Evolutionary conservation across 2,329 filamentous ascomycete species (phyloP).

Genomic region (Cladosporium oxysporum): DNA sequence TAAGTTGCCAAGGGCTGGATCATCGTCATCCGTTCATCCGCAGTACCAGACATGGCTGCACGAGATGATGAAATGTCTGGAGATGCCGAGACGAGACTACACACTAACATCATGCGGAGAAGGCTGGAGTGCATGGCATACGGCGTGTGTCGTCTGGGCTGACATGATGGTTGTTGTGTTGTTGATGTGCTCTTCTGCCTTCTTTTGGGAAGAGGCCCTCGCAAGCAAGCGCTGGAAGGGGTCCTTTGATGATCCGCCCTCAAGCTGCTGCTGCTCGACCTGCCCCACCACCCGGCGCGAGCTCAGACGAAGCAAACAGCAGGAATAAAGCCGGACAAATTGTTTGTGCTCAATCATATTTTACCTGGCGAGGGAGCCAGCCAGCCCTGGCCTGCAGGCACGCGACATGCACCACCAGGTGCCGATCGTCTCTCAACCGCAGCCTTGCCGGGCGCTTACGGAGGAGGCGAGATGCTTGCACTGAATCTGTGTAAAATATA

Average conservation of each 20-base stretch:
- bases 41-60: background rate
- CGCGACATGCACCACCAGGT: slow-evolving; percentile 6
- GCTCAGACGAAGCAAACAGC: background rate
- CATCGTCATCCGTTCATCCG: slow-evolving; percentile 19
- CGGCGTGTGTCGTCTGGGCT: slow-evolving; percentile 10
- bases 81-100: slow-evolving; percentile 6
- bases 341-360: slow-evolving; percentile 7
- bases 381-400: slow-evolving; percentile 2
- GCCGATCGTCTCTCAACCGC: background rate
- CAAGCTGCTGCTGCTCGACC: background rate
- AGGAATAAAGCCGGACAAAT: slow-evolving; percentile 2
- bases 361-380: background rate
- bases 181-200: background rate
- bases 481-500: background rate
- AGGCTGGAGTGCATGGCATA: background rate
- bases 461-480: background rate
- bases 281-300: background rate
- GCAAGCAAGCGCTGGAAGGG: background rate
- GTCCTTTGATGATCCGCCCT: background rate
- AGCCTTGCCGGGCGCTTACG: background rate
- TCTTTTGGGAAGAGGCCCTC: background rate
- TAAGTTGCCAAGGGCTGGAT: slow-evolving; percentile 14
- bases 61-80: background rate
- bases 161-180: slow-evolving; percentile 5
- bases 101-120: slow-evolving; percentile 15